A percentile compares a stretch with the other conserved stretches of the same genome.
These are phyloP conservation scores for Nepenthes gracilis DNA, from an alignment of 148 eudicot genomes.

Conservation along the genomic window DNA sequence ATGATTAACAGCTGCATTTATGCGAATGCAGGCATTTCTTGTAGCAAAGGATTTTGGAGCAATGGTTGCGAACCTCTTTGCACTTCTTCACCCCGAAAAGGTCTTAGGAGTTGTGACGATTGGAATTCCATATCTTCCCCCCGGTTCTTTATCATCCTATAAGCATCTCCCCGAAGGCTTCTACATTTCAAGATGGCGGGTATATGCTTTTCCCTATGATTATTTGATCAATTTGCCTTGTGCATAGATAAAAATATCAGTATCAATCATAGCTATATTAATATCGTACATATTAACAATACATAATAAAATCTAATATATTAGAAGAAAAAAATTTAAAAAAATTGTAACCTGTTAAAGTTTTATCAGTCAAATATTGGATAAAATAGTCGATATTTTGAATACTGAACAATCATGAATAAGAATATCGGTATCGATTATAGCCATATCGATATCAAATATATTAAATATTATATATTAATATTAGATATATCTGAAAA, in stretches of 20 bases:
- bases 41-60: constrained; percentile 47
- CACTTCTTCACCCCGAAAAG: constrained; percentile 31
- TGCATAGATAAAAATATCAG: not conserved
- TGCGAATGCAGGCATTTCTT: constrained; percentile 23
- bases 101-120: constrained; percentile 30
- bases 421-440: too few relatives aligned
- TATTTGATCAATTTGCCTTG: not conserved
- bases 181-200: constrained; percentile 53
- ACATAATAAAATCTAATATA: too few relatives aligned
- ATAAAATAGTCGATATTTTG: too few relatives aligned
- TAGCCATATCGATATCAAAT: too few relatives aligned
- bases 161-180: constrained; percentile 40
- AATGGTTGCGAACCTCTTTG: constrained; percentile 15
- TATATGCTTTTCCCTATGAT: not conserved
- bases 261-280: too few relatives aligned
- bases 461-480: too few relatives aligned
- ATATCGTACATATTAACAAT: not conserved
- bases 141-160: constrained; percentile 10
- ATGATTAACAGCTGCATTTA: not conserved
- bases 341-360: too few relatives aligned
- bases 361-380: too few relatives aligned
- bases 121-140: constrained; percentile 37
- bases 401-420: too few relatives aligned
- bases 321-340: too few relatives aligned
- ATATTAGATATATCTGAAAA: too few relatives aligned